Base-by-base conservation (phyloP, 805 yeast genomes). In the Deakozyma indianensis region DNA sequence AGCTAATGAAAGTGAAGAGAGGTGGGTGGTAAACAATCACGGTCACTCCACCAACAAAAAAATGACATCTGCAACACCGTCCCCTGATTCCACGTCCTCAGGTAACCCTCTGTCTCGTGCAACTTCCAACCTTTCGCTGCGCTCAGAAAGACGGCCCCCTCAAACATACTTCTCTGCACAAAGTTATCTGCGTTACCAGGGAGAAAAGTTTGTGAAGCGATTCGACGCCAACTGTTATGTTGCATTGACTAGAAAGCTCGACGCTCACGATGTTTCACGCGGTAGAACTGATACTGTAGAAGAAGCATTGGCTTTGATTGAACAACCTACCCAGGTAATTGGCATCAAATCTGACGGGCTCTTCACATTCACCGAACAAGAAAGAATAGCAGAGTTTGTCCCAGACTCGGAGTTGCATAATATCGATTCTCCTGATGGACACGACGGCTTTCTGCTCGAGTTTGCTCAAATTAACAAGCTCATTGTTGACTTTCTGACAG, bases 221-320 rank as follows among this genome's bases (percentile, higher is more conserved):
- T 92, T 90, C 56, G 98, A 92, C 62, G 96, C 98, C 22, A 92
- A 92, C 60, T 92, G 97, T 65, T 92, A 92, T 63, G 87, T 92
- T 45, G 77, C 96, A 22, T 85, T 92, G 47, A 83, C 96, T 0
- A 73, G 97, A 56, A 92, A 92, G 62, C 66, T 92, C 27, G 98
- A 92, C 56, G 87, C 98, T 0, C 97, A 92, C 60, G 98, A 92
- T 60, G 77, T 92, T 43, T 78, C 94, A 0, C 72, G 98, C 48
- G 92, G 80, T 46, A 71, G 90, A 47, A 69, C 68, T n/a, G 66
- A 65, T 25, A 50, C 61, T 5, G 57, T 69, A 2, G 71, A 66
- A 23, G 71, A 69, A 18, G 84, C 82, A 7, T 66, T 92, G 48
- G 60, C 64, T 3, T 67, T 77, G 2, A 68, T 92, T 46, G 58